These are phyloP conservation scores for Iris pallida DNA, from an alignment of 116 monocot species.

Conservation along the genomic window DNA sequence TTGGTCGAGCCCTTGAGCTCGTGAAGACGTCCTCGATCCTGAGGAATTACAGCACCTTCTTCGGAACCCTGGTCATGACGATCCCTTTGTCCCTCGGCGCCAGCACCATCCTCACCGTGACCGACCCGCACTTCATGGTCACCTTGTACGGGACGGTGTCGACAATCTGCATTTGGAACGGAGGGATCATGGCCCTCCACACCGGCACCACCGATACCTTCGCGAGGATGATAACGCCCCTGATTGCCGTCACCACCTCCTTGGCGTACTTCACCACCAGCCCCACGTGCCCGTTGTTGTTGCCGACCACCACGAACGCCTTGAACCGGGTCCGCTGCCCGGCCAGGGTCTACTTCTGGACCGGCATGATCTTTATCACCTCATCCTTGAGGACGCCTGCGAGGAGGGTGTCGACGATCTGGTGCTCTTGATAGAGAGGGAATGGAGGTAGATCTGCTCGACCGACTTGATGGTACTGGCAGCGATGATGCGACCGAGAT, in stretches of 20 bases:
- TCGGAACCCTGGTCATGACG: constrained; percentile 67
- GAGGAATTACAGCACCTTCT: constrained; percentile 76
- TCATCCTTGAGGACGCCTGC: constrained; percentile 63
- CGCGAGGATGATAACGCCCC: constrained; percentile 69
- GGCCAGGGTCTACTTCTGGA: constrained; percentile 75
- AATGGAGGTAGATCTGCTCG: constrained; percentile 84
- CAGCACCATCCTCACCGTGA: constrained; percentile 72
- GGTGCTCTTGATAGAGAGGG: constrained; percentile 80
- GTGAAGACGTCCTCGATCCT: constrained; percentile 86
- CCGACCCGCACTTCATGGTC: constrained; percentile 82
- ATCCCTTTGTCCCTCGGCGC: constrained; percentile 59
- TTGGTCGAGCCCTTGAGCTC: constrained; percentile 77
- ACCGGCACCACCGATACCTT: constrained; percentile 81
- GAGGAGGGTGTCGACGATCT: constrained; percentile 50
- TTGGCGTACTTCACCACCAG: constrained; percentile 80
- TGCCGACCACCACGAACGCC: constrained; percentile 83
- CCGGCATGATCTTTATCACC: constrained; percentile 78
- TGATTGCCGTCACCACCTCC: constrained; percentile 81
- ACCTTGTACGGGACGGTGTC: constrained; percentile 91
- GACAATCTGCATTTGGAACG: no score
- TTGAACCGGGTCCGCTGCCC: constrained; percentile 77
- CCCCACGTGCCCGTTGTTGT: constrained; percentile 48
- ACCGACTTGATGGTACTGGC: constrained; percentile 26
- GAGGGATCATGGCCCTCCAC: constrained; percentile 79
- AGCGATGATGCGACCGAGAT: constrained; percentile 42